A percentile compares a stretch with the other conserved stretches of the same genome.
phyloP scores from a whole-genome alignment of 352 stramenopile genomes.

The Halophytophthora batemanensis region DNA sequence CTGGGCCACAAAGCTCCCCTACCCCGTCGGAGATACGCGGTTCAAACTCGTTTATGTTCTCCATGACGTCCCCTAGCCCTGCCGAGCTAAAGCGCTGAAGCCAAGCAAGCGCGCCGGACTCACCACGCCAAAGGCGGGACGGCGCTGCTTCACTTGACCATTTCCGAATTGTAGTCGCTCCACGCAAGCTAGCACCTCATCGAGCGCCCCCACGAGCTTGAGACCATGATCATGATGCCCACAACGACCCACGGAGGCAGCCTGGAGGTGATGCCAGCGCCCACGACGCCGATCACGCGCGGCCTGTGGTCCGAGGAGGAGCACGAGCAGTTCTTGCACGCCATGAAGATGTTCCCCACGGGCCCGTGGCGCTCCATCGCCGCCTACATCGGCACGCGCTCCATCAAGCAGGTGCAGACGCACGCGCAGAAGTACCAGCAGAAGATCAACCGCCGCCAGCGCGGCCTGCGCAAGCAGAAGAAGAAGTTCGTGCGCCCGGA shows the following conservation, averaged over 20 bases:
- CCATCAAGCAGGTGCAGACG: conserved; percentile 82
- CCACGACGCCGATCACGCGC: conserved; percentile 39
- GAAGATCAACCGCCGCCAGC: conserved; percentile 78
- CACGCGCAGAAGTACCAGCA: conserved; percentile 87
- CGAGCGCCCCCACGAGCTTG: conserved; percentile 12
- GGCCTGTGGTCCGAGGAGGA: conserved; percentile 75
- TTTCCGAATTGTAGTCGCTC: conserved; percentile 34
- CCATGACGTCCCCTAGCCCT: too few relatives aligned
- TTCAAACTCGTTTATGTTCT: too few relatives aligned
- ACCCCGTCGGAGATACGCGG: too few relatives aligned
- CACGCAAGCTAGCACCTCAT: conserved; percentile 15
- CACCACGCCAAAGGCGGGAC: too few relatives aligned
- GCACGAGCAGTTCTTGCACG: conserved; percentile 80
- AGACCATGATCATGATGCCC: conserved; percentile 31
- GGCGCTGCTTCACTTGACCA: conserved; percentile 8
- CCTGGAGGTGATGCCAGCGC: conserved; percentile 16
- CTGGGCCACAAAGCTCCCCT: too few relatives aligned
- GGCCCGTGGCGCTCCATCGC: conserved; percentile 76
- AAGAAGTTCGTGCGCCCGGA: conserved; percentile 74
- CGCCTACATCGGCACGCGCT: conserved; percentile 69
- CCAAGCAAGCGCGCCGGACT: too few relatives aligned
- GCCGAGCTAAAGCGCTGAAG: too few relatives aligned
- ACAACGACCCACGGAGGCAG: conserved; percentile 17
- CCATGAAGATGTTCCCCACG: conserved; percentile 77
- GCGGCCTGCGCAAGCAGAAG: conserved; percentile 81